Conservation (phyloP, 1,139 yeast species). For the Citeromyces hawaiiensis region DNA sequence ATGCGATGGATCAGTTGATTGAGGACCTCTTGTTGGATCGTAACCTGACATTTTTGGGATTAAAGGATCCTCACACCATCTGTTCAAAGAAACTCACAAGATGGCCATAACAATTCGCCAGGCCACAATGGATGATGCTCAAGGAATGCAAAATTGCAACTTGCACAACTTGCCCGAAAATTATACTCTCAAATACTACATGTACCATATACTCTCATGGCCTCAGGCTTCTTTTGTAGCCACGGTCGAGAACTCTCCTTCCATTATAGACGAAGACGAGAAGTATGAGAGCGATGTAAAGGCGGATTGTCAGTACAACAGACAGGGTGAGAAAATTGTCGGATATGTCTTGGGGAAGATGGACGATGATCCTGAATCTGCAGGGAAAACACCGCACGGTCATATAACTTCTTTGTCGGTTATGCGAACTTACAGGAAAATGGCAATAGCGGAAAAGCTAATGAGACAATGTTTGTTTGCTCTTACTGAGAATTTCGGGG, state of each 20-base stretch:
- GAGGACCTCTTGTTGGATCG: constrained; percentile 4
- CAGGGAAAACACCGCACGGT: constrained; percentile 69
- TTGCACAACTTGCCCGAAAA: constrained; percentile 90
- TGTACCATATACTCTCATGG: constrained; percentile 92
- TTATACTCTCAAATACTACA: constrained; percentile 80
- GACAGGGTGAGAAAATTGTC: constrained; percentile 64
- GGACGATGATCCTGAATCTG: constrained; percentile 84
- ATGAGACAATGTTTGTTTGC: constrained; percentile 81
- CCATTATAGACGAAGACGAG: constrained; percentile 16
- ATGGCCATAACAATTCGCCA: constrained; percentile 85
- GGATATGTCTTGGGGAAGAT: constrained; percentile 93
- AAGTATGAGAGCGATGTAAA: constrained; percentile 27
- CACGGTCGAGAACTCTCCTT: constrained; percentile 42
- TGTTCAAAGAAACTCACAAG: constrained; percentile 3
- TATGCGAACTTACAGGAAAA: constrained; percentile 87
- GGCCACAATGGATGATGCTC: constrained; percentile 78
- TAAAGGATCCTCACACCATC: neutral
- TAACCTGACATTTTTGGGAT: constrained; percentile 1
- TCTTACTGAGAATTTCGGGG: constrained; percentile 70
- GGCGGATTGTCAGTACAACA: constrained; percentile 39
- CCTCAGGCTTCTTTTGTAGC: constrained; percentile 98
- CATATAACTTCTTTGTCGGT: constrained; percentile 91
- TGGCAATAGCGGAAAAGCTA: constrained; percentile 89
- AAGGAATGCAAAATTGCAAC: constrained; percentile 95
- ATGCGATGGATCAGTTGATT: constrained; percentile 1